Evolutionary conservation across 768 basidiomycete species (phyloP).

Genomic region (Tephrocybe sp.): DNA sequence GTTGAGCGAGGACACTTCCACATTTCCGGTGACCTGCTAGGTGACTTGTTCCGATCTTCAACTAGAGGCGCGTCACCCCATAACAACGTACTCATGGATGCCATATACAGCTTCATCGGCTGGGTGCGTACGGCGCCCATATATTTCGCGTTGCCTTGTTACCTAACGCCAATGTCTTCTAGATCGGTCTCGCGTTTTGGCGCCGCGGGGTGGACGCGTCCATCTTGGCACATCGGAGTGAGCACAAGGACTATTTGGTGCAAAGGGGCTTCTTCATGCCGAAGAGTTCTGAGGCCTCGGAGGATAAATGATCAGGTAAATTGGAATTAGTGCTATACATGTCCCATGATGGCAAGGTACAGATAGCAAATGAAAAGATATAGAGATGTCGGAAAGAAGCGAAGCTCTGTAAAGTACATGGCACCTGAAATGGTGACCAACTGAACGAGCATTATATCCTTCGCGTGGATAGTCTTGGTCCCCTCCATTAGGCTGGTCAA

Average conservation of each 20-base stretch:
- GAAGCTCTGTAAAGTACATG: slow-evolving; percentile 41
- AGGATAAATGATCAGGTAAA: slow-evolving; percentile 2
- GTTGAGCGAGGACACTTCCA: slow-evolving; percentile 73
- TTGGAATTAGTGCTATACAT: slow-evolving; percentile 5
- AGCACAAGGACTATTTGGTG: slow-evolving; percentile 47
- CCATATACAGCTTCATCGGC: slow-evolving; percentile 41
- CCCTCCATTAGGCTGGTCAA: slow-evolving; percentile 73
- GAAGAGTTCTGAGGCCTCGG: slow-evolving; percentile 9
- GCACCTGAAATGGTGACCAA: slow-evolving; percentile 22
- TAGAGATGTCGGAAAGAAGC: slow-evolving; percentile 53
- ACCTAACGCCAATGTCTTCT: slow-evolving; percentile 2
- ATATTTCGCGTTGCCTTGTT: neutral
- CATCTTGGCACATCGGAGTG: slow-evolving; percentile 42
- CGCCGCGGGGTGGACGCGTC: slow-evolving; percentile 50
- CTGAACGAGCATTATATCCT: slow-evolving; percentile 70
- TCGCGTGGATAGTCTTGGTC: slow-evolving; percentile 64
- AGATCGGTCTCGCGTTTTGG: slow-evolving; percentile 58
- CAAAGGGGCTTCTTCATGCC: slow-evolving; percentile 42
- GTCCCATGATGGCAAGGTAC: slow-evolving; percentile 12
- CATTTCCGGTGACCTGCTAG: slow-evolving; percentile 74
- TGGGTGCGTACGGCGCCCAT: slow-evolving; percentile 36
- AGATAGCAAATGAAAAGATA: slow-evolving; percentile 9
- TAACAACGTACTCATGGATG: slow-evolving; percentile 61
- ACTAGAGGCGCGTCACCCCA: slow-evolving; percentile 66
- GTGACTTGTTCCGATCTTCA: slow-evolving; percentile 65